Base-by-base conservation (phyloP, 352 stramenopile species). In the Pythium aristosporum region DNA sequence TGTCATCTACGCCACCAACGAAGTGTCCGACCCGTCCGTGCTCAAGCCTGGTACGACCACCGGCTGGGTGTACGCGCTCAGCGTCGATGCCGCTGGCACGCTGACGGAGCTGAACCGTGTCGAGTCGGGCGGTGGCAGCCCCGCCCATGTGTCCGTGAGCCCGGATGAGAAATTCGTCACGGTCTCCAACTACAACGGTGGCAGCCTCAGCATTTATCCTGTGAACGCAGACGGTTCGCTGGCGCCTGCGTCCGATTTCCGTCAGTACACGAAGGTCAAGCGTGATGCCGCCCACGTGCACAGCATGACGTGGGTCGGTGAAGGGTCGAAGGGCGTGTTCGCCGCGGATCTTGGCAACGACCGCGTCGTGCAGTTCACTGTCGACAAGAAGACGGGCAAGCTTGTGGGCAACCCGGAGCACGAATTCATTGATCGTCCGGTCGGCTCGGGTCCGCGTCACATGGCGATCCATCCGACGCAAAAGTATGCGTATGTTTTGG, bases 271-370 rank as follows among this genome's bases (percentile, higher is more conserved):
- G 16, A 41, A 25, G 10, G 73, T 68, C 21, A 63, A 67, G 47
- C 81, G 88, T 47, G 74, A 83, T 23, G 72, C 67, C 3, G 52
- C 77, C 3, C 79, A 88, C 63, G 73, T 85, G 68, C 82, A 91
- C 72, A 89, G 80, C 55, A 81, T 78, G 54, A 84, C 71, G 46
- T 91, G 82, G 82, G 55, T 84, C 30, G 57, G 60, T 47, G 72
- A 71, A 16, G 72, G 70, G 50, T 77, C 72, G 7, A 74, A 71
- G 1, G 67, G 69, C 54, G 60, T 88, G 25, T 67, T 87, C 5
- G 76, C 69, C 16, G 72, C 80, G 5, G 85, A 91, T 44, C 61
- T 89, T 0, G 82, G 80, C n/a, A 89, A 75, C 57, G 80, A 92
- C 57, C 70, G 80, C 25, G 55, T 92, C 23, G 62, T 73, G 50